Evolutionary conservation across 371 early-diverging fungal genomes (phyloP).

Genomic region (Mortierella sp.): DNA sequence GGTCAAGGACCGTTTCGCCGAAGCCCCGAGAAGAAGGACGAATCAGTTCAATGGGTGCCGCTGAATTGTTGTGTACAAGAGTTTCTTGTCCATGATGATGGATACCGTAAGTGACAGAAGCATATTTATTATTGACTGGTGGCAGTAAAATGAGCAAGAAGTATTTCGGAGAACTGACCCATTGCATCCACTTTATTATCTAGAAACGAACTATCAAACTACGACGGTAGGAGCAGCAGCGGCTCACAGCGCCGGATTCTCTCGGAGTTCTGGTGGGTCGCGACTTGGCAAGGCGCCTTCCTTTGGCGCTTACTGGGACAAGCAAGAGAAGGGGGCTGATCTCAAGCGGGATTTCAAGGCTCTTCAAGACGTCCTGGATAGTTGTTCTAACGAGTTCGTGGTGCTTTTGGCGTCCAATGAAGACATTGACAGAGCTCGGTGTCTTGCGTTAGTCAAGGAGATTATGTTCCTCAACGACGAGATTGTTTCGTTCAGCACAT

Average conservation of each 20-base stretch:
- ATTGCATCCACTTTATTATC: neutral
- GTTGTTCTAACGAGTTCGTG: constrained; percentile 20
- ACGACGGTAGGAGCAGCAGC: constrained; percentile 54
- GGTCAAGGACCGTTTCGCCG: constrained; percentile 56
- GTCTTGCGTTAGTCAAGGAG: constrained; percentile 33
- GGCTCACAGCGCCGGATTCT: constrained; percentile 41
- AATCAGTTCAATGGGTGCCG: constrained; percentile 54
- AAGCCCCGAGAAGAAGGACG: constrained; percentile 56
- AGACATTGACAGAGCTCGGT: neutral
- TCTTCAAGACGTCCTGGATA: constrained; percentile 30
- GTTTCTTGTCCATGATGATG: constrained; percentile 45
- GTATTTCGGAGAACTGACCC: neutral
- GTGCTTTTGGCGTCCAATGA: constrained; percentile 9
- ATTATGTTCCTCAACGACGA: constrained; percentile 39
- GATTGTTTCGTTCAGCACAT: constrained; percentile 33
- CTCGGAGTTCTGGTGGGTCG: constrained; percentile 16
- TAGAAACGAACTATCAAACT: constrained; percentile 51
- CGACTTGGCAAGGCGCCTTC: constrained; percentile 18
- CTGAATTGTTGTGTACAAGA: constrained; percentile 57
- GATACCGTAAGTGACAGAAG: constrained; percentile 33
- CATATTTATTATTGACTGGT: neutral
- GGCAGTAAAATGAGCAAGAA: neutral
- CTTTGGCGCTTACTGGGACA: constrained; percentile 45
- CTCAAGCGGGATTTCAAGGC: constrained; percentile 38
- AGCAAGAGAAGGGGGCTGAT: constrained; percentile 42